Percentiles rank a stretch among this genome's conserved stretches.
Evolutionary conservation across 768 basidiomycete species (phyloP).

Genomic region (Thelephora aurantiotincta): DNA sequence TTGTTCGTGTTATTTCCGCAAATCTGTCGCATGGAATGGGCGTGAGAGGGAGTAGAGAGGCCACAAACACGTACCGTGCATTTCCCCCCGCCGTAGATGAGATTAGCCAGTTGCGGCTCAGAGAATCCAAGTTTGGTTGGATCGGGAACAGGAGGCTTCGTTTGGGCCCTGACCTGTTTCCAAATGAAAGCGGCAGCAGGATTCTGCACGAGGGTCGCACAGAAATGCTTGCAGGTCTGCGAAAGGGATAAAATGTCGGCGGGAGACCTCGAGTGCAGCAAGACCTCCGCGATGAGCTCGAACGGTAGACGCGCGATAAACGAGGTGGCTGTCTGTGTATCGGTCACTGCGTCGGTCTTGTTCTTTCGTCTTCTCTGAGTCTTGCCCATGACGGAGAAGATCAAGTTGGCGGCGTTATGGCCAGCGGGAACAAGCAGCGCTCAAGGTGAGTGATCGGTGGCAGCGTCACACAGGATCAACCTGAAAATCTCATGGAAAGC

Average conservation of each 20-base stretch:
- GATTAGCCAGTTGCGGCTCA: conserved; percentile 49
- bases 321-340: background rate
- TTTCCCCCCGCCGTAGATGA: conserved; percentile 41
- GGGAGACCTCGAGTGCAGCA: conserved; percentile 36
- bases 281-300: conserved; percentile 52
- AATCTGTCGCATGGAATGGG: conserved; percentile 12
- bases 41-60: background rate
- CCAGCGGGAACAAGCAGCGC: too few relatives aligned
- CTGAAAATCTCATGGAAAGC: too few relatives aligned
- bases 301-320: conserved; percentile 27
- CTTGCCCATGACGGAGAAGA: too few relatives aligned
- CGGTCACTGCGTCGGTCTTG: too few relatives aligned
- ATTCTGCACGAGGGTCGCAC: conserved; percentile 30
- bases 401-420: too few relatives aligned
- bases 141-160: conserved; percentile 25
- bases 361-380: too few relatives aligned
- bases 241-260: conserved; percentile 45
- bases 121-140: conserved; percentile 26
- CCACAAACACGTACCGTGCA: conserved; percentile 32
- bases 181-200: conserved; percentile 40
- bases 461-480: too few relatives aligned
- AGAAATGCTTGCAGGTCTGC: conserved; percentile 41
- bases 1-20: conserved; percentile 24
- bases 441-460: too few relatives aligned
- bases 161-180: conserved; percentile 32